Evolutionary conservation across 2,329 filamentous ascomycete genomes (phyloP), one percentile per base, ranked within the genome.

Genomic region (Lachnellula arida): DNA sequence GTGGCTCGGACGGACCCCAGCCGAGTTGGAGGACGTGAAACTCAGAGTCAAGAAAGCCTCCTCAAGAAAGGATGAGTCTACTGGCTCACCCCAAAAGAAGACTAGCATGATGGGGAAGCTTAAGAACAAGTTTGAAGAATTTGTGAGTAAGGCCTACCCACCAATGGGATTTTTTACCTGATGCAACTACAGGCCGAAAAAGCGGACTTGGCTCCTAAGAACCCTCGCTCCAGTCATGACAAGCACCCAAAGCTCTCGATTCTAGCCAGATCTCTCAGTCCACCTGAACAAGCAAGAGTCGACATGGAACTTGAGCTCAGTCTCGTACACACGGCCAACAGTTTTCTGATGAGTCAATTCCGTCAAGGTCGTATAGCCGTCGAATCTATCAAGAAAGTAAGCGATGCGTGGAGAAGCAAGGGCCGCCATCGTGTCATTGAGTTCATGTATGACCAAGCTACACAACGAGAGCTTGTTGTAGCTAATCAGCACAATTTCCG

Each of bases 391-490:
- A 69, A 67, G 54, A 68, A 65, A 53, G 64, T 60, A 2, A 62
- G 64, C n/a, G 67, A 70, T 25, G 49, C 46, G 7, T 70, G 78
- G 78, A 69, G 66, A 34, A 69, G 71, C 1, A 77, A 76, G 55
- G 77, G 78, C 49, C 69, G 77, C 11, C 74, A 76, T 15, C 70
- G 72, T 42, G 77, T 81, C 22, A 68, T 74, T 8, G 75, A 80
- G 56, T 81, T 81, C 63, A 74, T 75, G 59, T 81, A 78, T 60
- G 78, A 81, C 63, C 75, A 79, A 64, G 65, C 66, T 19, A 80
- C 76, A 8, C 78, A 81, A 61, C 71, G 73, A 11, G 72, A 76
- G 19, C 65, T 81, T 5, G 73, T 81, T 54, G 60, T 71, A 11
- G 67, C 70, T 46, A 79, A 80, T 58, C 67, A 78, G 48, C 67